Evolutionary conservation across 2,329 filamentous ascomycete species (phyloP).

Genomic region (Colletotrichum chrysophilum): DNA sequence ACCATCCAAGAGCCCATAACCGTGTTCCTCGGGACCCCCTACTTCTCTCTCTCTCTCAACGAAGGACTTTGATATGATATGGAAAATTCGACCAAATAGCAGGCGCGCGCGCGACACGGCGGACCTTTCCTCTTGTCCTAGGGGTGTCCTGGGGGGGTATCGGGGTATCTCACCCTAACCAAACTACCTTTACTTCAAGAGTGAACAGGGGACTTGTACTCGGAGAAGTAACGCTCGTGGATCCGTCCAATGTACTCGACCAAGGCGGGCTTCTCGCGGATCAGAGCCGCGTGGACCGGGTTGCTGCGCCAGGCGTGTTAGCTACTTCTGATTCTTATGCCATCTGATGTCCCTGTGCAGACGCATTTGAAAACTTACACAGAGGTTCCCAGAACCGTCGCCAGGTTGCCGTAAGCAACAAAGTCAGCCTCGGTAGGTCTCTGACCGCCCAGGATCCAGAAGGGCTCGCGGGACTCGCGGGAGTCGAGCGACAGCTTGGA

Average conservation of each 20-base stretch:
- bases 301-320: neutral
- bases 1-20: neutral
- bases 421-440: constrained; percentile 27
- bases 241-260: constrained; percentile 20
- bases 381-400: constrained; percentile 14
- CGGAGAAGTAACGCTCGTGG: constrained; percentile 19
- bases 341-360: neutral
- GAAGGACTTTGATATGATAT: neutral
- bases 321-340: neutral
- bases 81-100: neutral
- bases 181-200: neutral
- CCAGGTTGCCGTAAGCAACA: constrained; percentile 15
- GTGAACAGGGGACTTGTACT: constrained; percentile 18
- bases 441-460: constrained; percentile 28
- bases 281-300: constrained; percentile 17
- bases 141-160: constrained; percentile 5
- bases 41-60: neutral
- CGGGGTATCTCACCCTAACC: constrained; percentile 13
- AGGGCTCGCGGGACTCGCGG: constrained; percentile 16
- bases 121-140: neutral
- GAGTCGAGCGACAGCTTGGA: constrained; percentile 9
- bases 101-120: neutral
- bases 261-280: constrained; percentile 19
- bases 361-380: constrained; percentile 7
- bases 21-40: neutral